These are phyloP conservation scores for Exophiala oligosperma DNA, from an alignment of 2,329 filamentous ascomycete species.

Conservation along the genomic window DNA sequence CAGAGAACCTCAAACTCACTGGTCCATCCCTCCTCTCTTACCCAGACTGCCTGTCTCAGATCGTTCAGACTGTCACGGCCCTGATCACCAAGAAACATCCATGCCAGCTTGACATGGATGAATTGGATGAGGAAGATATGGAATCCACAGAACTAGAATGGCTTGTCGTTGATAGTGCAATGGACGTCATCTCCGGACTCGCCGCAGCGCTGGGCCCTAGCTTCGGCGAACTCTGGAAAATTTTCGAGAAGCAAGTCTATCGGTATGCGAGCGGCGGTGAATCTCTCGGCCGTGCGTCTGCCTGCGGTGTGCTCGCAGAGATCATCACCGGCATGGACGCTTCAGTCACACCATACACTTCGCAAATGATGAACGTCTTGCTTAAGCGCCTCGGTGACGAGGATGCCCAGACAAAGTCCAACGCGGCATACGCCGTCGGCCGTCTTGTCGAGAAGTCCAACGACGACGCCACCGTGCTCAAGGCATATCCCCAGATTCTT, in stretches of 20 bases:
- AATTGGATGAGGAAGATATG: constrained; percentile 68
- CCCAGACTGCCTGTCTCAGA: constrained; percentile 67
- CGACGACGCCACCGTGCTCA: constrained; percentile 70
- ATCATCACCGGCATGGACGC: constrained; percentile 80
- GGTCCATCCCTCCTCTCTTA: constrained; percentile 81
- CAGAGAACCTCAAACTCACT: constrained; percentile 85
- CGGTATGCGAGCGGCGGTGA: constrained; percentile 86
- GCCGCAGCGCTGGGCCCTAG: constrained; percentile 76
- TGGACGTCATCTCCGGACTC: constrained; percentile 85
- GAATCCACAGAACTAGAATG: constrained; percentile 96
- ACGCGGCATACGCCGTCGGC: constrained; percentile 88
- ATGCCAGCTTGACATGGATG: constrained; percentile 86
- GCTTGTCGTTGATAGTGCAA: constrained; percentile 90
- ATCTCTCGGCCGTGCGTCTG: constrained; percentile 81
- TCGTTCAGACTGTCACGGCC: constrained; percentile 71
- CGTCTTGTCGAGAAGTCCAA: constrained; percentile 80
- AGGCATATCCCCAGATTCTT: constrained; percentile 75
- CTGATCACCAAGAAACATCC: constrained; percentile 89
- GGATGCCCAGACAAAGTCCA: constrained; percentile 89
- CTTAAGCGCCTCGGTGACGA: constrained; percentile 86
- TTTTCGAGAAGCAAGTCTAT: constrained; percentile 88
- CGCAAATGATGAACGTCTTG: constrained; percentile 73
- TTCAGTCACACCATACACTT: constrained; percentile 79
- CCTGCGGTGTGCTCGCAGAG: constrained; percentile 90
- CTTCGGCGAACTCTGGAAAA: constrained; percentile 89